A percentile compares a stretch with the other conserved stretches of the same genome.
Conservation (phyloP, 1,284 basidiomycete genomes). For the Taiwanofungus camphoratus region DNA sequence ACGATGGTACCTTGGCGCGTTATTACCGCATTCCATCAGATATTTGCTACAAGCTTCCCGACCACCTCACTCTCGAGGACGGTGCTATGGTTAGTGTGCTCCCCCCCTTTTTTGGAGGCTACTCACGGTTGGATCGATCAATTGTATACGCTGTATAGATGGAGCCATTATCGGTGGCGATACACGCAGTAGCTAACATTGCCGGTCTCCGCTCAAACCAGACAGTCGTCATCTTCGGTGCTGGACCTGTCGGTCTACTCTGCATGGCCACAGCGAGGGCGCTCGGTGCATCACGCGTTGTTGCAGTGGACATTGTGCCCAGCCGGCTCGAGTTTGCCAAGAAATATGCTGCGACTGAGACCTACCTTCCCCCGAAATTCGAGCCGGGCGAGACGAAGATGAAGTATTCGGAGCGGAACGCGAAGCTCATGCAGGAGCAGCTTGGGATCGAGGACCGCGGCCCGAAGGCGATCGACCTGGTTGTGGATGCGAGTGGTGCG, state of each 20-base stretch:
- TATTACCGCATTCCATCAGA: constrained; percentile 78
- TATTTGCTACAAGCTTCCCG: constrained; percentile 69
- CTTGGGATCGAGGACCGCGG: constrained; percentile 60
- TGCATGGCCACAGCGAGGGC: constrained; percentile 92
- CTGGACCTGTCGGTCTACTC: constrained; percentile 90
- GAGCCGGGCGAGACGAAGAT: constrained; percentile 62
- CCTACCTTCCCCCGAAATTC: constrained; percentile 62
- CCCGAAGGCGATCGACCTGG: constrained; percentile 55
- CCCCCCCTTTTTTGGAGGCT: neutral
- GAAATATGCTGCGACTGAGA: constrained; percentile 82
- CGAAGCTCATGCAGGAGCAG: constrained; percentile 48
- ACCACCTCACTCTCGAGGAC: constrained; percentile 72
- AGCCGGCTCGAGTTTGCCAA: constrained; percentile 85
- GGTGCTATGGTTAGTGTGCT: constrained; percentile 65
- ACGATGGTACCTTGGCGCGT: constrained; percentile 81
- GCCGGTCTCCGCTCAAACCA: constrained; percentile 71
- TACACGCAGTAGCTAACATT: constrained; percentile 81
- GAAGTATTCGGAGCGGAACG: constrained; percentile 68
- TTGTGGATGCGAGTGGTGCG: constrained; percentile 85
- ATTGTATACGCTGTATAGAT: constrained; percentile 46
- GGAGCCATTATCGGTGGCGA: constrained; percentile 90
- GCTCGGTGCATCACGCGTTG: constrained; percentile 74
- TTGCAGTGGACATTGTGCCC: constrained; percentile 83
- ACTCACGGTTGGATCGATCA: neutral
- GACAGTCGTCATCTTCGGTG: constrained; percentile 78